These are phyloP conservation scores for Plenodomus lindquistii DNA, from an alignment of 2,329 filamentous ascomycete genomes.

Conservation along the genomic window DNA sequence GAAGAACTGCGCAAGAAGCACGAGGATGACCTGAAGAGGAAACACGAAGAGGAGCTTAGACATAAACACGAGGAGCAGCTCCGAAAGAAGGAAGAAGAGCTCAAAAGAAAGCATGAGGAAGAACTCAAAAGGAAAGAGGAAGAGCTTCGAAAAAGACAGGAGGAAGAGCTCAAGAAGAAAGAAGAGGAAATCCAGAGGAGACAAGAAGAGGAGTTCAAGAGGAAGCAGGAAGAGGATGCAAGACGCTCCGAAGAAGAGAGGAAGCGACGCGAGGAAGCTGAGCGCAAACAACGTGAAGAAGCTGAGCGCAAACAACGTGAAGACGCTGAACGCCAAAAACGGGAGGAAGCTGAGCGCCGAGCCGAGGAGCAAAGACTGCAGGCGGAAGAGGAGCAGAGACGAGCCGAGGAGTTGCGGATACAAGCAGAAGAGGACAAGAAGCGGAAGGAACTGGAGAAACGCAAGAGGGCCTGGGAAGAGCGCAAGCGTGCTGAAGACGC, in stretches of 20 bases:
- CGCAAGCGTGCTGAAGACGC: conserved; percentile 44
- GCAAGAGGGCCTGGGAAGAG: conserved; percentile 53
- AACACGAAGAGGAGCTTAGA: not conserved
- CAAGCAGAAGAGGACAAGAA: conserved; percentile 34
- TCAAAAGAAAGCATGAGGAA: not conserved
- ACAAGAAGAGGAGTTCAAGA: not conserved
- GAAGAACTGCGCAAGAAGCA: conserved; percentile 3
- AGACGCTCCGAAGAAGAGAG: not conserved
- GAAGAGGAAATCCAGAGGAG: not conserved
- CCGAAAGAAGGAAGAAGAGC: conserved; percentile 39
- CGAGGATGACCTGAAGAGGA: not conserved
- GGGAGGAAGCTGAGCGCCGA: not conserved
- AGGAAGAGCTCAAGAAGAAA: conserved; percentile 37
- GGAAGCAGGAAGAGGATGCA: not conserved
- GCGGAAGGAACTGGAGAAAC: conserved; percentile 43
- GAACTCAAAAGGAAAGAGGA: not conserved
- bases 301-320: not conserved
- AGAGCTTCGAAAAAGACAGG: not conserved
- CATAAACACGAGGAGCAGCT: not conserved
- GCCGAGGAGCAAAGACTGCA: conserved; percentile 50
- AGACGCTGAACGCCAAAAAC: not conserved
- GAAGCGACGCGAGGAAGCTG: not conserved
- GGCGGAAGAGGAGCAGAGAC: conserved; percentile 45
- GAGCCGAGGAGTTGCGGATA: conserved; percentile 52
- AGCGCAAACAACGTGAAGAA: not conserved